Percentiles rank a stretch among this genome's conserved stretches.
phyloP scores from a whole-genome alignment of 1,139 yeast species.

The Wickerhamomyces sp. region DNA sequence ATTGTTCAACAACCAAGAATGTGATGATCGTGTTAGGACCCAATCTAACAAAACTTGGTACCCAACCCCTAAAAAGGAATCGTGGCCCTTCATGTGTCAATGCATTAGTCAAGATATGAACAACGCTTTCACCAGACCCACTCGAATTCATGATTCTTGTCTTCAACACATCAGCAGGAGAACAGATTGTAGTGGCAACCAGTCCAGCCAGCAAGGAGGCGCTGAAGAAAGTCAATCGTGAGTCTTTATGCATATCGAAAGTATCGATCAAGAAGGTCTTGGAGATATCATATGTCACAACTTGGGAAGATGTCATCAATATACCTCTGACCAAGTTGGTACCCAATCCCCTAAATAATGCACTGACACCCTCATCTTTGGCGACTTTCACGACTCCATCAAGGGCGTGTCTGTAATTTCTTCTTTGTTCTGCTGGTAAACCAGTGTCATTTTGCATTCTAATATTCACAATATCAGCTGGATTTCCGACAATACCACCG shows the following conservation, averaged over 20 bases:
- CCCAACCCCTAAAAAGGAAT: constrained; percentile 88
- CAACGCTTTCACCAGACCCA: constrained; percentile 41
- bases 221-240: constrained; percentile 68
- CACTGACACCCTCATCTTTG: constrained; percentile 54
- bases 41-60: constrained; percentile 78
- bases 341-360: constrained; percentile 67
- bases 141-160: constrained; percentile 81
- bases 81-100: constrained; percentile 65
- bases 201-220: constrained; percentile 78
- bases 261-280: constrained; percentile 53
- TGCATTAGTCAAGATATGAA: constrained; percentile 48
- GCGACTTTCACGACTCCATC: constrained; percentile 64
- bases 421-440: constrained; percentile 56
- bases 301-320: constrained; percentile 88
- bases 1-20: constrained; percentile 74
- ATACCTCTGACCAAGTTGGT: constrained; percentile 81
- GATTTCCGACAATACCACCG: constrained; percentile 85
- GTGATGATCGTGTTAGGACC: constrained; percentile 91
- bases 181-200: constrained; percentile 85
- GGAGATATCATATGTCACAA: constrained; percentile 79
- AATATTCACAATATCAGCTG: constrained; percentile 82
- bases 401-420: constrained; percentile 74
- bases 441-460: constrained; percentile 89
- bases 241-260: constrained; percentile 50
- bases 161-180: constrained; percentile 89